Percentiles rank a stretch among this genome's conserved stretches.
Conservation (phyloP, 176 grass and related monocot genomes). For the Puccinellia tenuiflora region DNA sequence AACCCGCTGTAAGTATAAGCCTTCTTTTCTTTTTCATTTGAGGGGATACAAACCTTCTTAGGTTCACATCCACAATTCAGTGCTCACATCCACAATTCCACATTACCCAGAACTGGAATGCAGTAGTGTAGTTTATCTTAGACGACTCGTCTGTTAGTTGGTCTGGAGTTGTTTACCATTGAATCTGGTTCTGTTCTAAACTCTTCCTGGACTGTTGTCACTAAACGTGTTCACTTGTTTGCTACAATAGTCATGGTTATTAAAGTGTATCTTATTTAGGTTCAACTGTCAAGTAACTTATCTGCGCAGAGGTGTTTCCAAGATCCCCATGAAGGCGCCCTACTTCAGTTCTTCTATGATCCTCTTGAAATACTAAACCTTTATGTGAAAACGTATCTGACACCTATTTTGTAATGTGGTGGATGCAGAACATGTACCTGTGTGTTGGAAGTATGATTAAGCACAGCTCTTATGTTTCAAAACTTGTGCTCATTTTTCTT, state of each 20-base stretch:
- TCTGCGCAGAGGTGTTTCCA: background rate
- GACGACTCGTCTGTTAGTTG: background rate
- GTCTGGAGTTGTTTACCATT: background rate
- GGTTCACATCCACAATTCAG: background rate
- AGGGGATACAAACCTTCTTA: background rate
- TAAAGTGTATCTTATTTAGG: constrained; percentile 6
- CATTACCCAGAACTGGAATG: background rate
- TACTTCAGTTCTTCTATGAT: constrained; percentile 2
- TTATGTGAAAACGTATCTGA: background rate
- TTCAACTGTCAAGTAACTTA: background rate
- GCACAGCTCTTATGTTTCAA: constrained; percentile 1
- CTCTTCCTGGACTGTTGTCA: background rate
- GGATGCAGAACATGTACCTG: background rate
- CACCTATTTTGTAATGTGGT: background rate
- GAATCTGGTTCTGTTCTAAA: constrained; percentile 1
- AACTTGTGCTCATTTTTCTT: background rate
- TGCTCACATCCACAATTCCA: background rate
- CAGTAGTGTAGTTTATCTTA: background rate
- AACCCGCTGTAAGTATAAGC: background rate
- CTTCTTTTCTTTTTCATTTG: background rate
- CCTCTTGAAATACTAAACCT: background rate
- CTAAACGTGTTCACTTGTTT: background rate
- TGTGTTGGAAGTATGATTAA: background rate
- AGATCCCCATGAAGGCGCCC: background rate
- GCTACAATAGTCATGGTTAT: background rate